phyloP scores from a whole-genome alignment of 2,329 filamentous ascomycete genomes.

The Nigrospora oryzae region DNA sequence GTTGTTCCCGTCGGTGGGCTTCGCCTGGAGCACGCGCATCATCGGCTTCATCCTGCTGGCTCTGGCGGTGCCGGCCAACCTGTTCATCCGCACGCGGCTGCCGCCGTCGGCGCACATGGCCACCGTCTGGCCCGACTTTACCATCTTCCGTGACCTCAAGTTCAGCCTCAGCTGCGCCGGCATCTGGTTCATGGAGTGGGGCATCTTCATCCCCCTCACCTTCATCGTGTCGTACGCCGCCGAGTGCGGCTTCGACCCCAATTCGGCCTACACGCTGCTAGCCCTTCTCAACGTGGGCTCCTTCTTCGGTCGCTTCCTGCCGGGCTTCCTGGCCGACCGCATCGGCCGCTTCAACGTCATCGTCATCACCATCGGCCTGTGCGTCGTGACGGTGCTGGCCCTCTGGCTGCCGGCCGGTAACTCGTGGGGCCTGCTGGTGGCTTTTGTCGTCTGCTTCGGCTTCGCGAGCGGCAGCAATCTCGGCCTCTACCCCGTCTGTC shows the following conservation, averaged over 20 bases:
- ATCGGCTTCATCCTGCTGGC: constrained; percentile 20
- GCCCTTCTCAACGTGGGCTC: constrained; percentile 61
- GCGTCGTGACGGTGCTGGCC: constrained; percentile 36
- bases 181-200: constrained; percentile 38
- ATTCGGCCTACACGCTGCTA: constrained; percentile 29
- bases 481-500: constrained; percentile 59
- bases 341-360: constrained; percentile 62
- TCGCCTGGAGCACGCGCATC: constrained; percentile 23
- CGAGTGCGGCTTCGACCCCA: background rate
- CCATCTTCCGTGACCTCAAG: constrained; percentile 28
- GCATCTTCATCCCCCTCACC: constrained; percentile 36
- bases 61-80: constrained; percentile 14
- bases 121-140: constrained; percentile 24
- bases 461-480: constrained; percentile 62
- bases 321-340: constrained; percentile 57
- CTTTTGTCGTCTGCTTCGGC: constrained; percentile 56
- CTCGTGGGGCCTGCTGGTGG: constrained; percentile 40
- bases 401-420: constrained; percentile 51
- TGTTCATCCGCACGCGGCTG: constrained; percentile 22
- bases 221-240: constrained; percentile 36
- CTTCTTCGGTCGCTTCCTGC: constrained; percentile 55
- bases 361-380: constrained; percentile 41
- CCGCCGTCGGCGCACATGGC: constrained; percentile 20
- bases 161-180: constrained; percentile 31
- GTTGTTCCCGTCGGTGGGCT: constrained; percentile 20